Evolutionary conservation across 169 alveolate genomes (phyloP), one percentile per base, ranked within the genome.

Genomic region (Plasmodium relictum): DNA sequence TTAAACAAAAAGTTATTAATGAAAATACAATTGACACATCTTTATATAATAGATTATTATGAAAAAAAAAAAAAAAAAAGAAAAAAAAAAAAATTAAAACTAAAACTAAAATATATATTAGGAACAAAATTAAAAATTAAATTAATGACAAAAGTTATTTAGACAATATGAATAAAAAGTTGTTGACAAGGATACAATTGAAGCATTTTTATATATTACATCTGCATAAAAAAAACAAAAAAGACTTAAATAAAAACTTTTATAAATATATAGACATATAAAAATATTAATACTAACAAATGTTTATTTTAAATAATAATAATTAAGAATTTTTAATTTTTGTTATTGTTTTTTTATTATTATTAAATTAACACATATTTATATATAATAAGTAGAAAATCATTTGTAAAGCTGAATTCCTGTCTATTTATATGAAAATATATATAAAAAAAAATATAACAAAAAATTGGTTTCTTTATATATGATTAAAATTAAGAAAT

Each of bases 91-190:
- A n/a, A n/a, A n/a, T n/a, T n/a, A n/a, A 42, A 54, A 2, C 37
- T 0, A 73, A 50, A 73, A n/a, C 24, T 72, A 52, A 54, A 56
- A 42, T 39, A 73, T 54, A 73, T 37, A 72, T 72, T 42, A 20
- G 86, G 42, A 52, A 54, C 71, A 72, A n/a, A 72, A 9, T 73
- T 73, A 73, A 73, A 72, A 73, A 73, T 73, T 52, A 73, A 42
- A 37, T n/a, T 37, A 73, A 52, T 73, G 56, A 73, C 86, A 73
- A 54, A 73, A 69, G 50, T 70, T 54, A 54, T 37, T 54, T 54
- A 73, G 22, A 26, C 54, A 24, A 56, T 22, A 1, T 54, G 22
- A 24, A 52, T 39, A 73, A 39, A 22, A 73, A 59, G 68, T 8
- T 39, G 54, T 31, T 52, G 54, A 42, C 61, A 16, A 7, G 70